Conservation (phyloP, 2,329 filamentous ascomycete genomes). For the Purpureocillium lavendulum region DNA sequence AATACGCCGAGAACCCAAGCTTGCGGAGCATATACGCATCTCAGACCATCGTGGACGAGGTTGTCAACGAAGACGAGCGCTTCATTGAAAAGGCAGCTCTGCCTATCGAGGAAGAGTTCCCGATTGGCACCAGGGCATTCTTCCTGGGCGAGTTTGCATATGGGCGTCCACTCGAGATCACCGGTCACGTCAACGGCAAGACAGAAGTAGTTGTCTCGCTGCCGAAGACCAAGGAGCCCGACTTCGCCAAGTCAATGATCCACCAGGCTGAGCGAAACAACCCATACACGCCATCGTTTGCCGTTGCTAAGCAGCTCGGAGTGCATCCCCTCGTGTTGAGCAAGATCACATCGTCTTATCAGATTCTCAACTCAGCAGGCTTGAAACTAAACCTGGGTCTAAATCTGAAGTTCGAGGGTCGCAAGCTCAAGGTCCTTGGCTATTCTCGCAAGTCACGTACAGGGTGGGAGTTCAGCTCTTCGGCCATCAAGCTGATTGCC, state of each 20-base stretch:
- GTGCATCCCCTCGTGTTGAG: slow-evolving; percentile 83
- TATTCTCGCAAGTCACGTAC: slow-evolving; percentile 81
- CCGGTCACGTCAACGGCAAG: slow-evolving; percentile 64
- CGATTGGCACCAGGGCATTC: slow-evolving; percentile 73
- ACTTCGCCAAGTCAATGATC: slow-evolving; percentile 74
- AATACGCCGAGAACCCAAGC: slow-evolving; percentile 79
- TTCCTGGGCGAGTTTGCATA: slow-evolving; percentile 93
- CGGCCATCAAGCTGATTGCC: slow-evolving; percentile 70
- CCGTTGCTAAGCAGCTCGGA: slow-evolving; percentile 73
- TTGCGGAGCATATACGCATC: slow-evolving; percentile 86
- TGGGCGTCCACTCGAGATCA: slow-evolving; percentile 79
- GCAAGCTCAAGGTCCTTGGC: slow-evolving; percentile 90
- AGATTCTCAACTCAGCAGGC: slow-evolving; percentile 68
- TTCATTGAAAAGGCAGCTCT: slow-evolving; percentile 87
- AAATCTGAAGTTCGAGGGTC: slow-evolving; percentile 94
- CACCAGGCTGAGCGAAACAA: slow-evolving; percentile 58
- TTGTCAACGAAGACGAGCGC: slow-evolving; percentile 82
- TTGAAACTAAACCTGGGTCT: slow-evolving; percentile 83
- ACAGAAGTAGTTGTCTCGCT: slow-evolving; percentile 71
- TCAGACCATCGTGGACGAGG: slow-evolving; percentile 82
- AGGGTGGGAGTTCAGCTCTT: slow-evolving; percentile 92
- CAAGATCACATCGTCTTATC: slow-evolving; percentile 93
- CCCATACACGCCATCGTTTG: slow-evolving; percentile 77
- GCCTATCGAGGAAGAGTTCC: slow-evolving; percentile 87
- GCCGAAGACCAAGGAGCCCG: slow-evolving; percentile 63